Base-by-base conservation (phyloP, 2,329 filamentous ascomycete genomes). In the Xylariales sp. region DNA sequence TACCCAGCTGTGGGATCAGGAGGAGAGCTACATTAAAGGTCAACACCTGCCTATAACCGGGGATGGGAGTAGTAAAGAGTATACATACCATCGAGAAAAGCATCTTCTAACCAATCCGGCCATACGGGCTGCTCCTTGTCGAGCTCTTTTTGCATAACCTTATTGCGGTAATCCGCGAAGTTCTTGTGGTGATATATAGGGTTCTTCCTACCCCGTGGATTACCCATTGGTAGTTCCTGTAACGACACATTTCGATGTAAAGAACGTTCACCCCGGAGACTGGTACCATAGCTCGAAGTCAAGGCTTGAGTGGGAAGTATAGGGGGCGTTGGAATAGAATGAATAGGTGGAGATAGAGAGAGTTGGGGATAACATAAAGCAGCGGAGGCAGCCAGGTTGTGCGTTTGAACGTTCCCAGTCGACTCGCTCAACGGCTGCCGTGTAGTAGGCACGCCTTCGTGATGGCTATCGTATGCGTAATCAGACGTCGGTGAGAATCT, bases 161-260 rank as follows among this genome's bases (percentile, higher is more conserved):
- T 87, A 75, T 86, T 85, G 72, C 89, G 86, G 78, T 91, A 91
- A 72, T 89, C 87, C 67, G 87, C 84, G 74, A 91, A 91, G 69
- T 89, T 85, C 16, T 85, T 84, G 71, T 87, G 88, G 64, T 86
- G 83, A 74, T 88, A 88, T 72, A 91, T 85, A 53, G 89, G 88
- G 78, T 90, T 90, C 65, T 81, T 80, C 68, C 75, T 75, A 39
- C 78, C 75, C 72, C 75, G 65, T 61, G 73, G 64, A 67, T 76
- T 74, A 67, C 74, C 76, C 76, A 78, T 77, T 69, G 74, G 70
- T 50, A 76, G 75, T 5, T 78, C 76, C 62, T 74, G 76, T 71
- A 78, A 71, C 56, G 76, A 77, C 64, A 74, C 76, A 79, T 79
- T 73, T 72, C 75, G 74, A 57, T 78, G 75, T 53, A 79, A 71